Evolutionary conservation across 2,329 filamentous ascomycete genomes (phyloP).

Genomic region (Parascedosporium putredinis): DNA sequence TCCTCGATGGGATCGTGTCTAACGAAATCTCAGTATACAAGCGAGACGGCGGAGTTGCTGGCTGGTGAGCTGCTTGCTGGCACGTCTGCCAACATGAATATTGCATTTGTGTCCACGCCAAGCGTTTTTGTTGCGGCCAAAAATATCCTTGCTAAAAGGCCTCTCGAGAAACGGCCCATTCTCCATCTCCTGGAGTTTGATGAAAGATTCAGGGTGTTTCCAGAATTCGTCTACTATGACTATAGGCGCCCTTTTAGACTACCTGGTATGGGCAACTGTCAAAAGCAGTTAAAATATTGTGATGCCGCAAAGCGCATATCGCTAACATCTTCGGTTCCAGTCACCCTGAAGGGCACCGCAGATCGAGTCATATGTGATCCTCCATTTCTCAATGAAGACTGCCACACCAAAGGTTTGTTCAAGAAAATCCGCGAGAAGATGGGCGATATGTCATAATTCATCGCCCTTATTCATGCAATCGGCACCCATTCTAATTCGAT

Average conservation of each 20-base stretch:
- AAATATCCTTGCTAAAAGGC: slow-evolving; percentile 41
- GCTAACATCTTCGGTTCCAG: slow-evolving; percentile 19
- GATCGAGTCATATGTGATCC: slow-evolving; percentile 68
- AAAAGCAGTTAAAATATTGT: too few relatives aligned
- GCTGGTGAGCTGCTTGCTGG: slow-evolving; percentile 57
- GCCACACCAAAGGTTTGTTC: slow-evolving; percentile 59
- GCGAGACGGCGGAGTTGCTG: slow-evolving; percentile 55
- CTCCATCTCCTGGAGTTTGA: slow-evolving; percentile 65
- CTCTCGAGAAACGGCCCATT: slow-evolving; percentile 32
- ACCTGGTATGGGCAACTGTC: slow-evolving; percentile 31
- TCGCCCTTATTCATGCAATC: too few relatives aligned
- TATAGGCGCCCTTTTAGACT: slow-evolving; percentile 58
- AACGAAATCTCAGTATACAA: slow-evolving; percentile 59
- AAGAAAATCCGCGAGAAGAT: too few relatives aligned
- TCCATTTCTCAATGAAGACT: slow-evolving; percentile 70
- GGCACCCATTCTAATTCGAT: neutral
- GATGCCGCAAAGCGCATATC: neutral
- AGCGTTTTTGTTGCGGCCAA: slow-evolving; percentile 69
- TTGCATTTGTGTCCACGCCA: slow-evolving; percentile 64
- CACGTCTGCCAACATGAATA: slow-evolving; percentile 42
- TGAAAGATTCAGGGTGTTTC: slow-evolving; percentile 60
- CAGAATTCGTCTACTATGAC: slow-evolving; percentile 67
- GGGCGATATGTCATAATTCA: too few relatives aligned
- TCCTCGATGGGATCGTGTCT: too few relatives aligned
- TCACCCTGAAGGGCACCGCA: slow-evolving; percentile 49